Evolutionary conservation across 2,329 filamentous ascomycete species (phyloP).

Genomic region (Talaromyces sp.): DNA sequence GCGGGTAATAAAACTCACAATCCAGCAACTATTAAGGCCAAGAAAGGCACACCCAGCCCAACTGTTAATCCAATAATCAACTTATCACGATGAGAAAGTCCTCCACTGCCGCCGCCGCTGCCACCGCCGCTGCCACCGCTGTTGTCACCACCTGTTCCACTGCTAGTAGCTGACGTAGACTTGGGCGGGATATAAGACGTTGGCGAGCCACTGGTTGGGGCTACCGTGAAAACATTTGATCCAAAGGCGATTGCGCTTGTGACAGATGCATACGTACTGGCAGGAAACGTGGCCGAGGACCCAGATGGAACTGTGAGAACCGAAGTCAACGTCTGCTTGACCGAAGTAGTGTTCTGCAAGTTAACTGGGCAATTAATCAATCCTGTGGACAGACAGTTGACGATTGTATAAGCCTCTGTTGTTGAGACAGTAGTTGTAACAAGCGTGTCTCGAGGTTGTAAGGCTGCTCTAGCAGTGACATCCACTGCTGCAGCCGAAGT

Average conservation of each 20-base stretch:
- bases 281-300: slow-evolving; percentile 35
- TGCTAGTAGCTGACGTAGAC: slow-evolving; percentile 15
- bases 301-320: slow-evolving; percentile 39
- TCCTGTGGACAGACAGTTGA: slow-evolving; percentile 39
- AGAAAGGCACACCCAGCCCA: slow-evolving; percentile 25
- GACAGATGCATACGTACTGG: slow-evolving; percentile 22
- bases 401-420: slow-evolving; percentile 40
- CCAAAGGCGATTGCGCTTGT: slow-evolving; percentile 41
- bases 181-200: slow-evolving; percentile 37
- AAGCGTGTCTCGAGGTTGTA: slow-evolving; percentile 21
- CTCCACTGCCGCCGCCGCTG: slow-evolving; percentile 26
- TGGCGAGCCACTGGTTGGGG: slow-evolving; percentile 41
- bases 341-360: slow-evolving; percentile 39
- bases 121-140: slow-evolving; percentile 13
- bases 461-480: slow-evolving; percentile 15
- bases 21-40: slow-evolving; percentile 4
- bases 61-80: slow-evolving; percentile 48
- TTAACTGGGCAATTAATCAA: slow-evolving; percentile 49
- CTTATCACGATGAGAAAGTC: slow-evolving; percentile 27
- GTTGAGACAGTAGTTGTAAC: slow-evolving; percentile 32
- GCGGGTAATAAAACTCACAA: background rate
- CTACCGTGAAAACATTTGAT: slow-evolving; percentile 30
- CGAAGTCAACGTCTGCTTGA: slow-evolving; percentile 30
- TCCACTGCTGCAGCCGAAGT: slow-evolving; percentile 1
- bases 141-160: background rate